These are phyloP conservation scores for Wallemia ichthyophaga DNA, from an alignment of 1,284 basidiomycete species.

Conservation along the genomic window DNA sequence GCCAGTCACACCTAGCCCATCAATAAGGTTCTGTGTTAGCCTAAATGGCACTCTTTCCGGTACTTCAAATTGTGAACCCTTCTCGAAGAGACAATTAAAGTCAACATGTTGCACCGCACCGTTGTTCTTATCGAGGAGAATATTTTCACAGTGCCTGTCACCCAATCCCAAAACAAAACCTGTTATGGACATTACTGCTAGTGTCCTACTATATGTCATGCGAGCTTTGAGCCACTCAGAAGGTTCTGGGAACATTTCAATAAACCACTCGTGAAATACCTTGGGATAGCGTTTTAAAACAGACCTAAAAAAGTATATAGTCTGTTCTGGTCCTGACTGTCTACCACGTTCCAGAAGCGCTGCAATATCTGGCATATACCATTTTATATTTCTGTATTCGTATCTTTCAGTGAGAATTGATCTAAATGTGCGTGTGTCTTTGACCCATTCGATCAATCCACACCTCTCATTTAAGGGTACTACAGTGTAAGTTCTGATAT, in stretches of 20 bases:
- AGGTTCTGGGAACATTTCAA: constrained; percentile 87
- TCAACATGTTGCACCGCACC: constrained; percentile 93
- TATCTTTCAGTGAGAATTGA: constrained; percentile 49
- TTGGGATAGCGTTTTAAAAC: constrained; percentile 26
- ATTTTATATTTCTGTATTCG: constrained; percentile 25
- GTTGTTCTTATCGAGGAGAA: constrained; percentile 58
- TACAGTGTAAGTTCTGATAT: constrained; percentile 83
- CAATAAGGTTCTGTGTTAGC: constrained; percentile 75
- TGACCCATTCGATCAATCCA: constrained; percentile 96
- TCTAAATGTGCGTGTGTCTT: constrained; percentile 63
- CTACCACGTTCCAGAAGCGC: not conserved
- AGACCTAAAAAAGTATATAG: not conserved
- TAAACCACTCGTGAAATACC: constrained; percentile 91
- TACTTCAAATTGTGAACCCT: constrained; percentile 63
- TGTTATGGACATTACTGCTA: constrained; percentile 97
- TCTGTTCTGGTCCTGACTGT: not conserved
- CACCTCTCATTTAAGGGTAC: constrained; percentile 91
- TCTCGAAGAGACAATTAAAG: constrained; percentile 94
- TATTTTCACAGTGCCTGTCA: constrained; percentile 91
- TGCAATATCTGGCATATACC: constrained; percentile 23
- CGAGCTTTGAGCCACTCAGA: constrained; percentile 76
- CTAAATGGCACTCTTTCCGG: constrained; percentile 87
- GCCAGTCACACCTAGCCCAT: constrained; percentile 75
- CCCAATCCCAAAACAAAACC: constrained; percentile 96
- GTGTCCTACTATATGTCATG: constrained; percentile 55